A percentile compares a stretch with the other conserved stretches of the same genome.
Evolutionary conservation across 228 moss, liverwort and hornwort genomes (phyloP).

Genomic region (Sphagnum fallax): DNA sequence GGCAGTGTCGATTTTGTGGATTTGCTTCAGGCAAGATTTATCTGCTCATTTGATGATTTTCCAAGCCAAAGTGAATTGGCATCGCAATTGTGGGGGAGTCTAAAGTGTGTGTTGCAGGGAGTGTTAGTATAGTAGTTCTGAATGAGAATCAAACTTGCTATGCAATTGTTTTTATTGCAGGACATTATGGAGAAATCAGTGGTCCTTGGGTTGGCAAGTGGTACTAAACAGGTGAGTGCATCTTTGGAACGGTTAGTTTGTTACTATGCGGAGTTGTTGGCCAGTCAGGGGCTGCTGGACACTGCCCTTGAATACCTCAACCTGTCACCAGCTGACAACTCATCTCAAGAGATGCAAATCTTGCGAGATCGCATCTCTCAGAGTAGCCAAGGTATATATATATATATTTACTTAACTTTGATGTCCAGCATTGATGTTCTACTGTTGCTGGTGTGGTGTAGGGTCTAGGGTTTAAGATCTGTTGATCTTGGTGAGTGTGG

Average conservation of each 20-base stretch:
- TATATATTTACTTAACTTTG: too few species aligned
- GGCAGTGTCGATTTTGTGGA: slow-evolving; percentile 75
- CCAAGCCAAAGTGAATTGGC: too few species aligned
- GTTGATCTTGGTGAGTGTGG: too few species aligned
- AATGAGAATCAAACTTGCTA: too few species aligned
- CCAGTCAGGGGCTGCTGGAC: slow-evolving; percentile 81
- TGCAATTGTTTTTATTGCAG: slow-evolving; percentile 19
- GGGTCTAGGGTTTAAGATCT: too few species aligned
- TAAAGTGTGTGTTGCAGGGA: too few species aligned
- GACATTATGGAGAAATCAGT: slow-evolving; percentile 95
- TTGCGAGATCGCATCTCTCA: slow-evolving; percentile 77
- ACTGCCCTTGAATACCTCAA: slow-evolving; percentile 92
- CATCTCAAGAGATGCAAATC: slow-evolving; percentile 59
- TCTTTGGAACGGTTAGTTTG: slow-evolving; percentile 80
- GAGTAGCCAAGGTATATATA: slow-evolving; percentile 56
- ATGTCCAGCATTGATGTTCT: too few species aligned
- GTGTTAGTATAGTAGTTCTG: too few species aligned
- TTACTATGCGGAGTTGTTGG: slow-evolving; percentile 86
- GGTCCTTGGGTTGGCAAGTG: slow-evolving; percentile 85
- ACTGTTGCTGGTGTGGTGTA: too few species aligned
- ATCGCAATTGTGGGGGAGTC: too few species aligned
- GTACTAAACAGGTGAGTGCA: slow-evolving; percentile 71
- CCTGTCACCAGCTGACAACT: slow-evolving; percentile 67
- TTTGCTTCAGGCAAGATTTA: slow-evolving; percentile 59
- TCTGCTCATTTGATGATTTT: too few species aligned